Evolutionary conservation across 2,329 filamentous ascomycete species (phyloP).

Genomic region (Drechslera avenae): DNA sequence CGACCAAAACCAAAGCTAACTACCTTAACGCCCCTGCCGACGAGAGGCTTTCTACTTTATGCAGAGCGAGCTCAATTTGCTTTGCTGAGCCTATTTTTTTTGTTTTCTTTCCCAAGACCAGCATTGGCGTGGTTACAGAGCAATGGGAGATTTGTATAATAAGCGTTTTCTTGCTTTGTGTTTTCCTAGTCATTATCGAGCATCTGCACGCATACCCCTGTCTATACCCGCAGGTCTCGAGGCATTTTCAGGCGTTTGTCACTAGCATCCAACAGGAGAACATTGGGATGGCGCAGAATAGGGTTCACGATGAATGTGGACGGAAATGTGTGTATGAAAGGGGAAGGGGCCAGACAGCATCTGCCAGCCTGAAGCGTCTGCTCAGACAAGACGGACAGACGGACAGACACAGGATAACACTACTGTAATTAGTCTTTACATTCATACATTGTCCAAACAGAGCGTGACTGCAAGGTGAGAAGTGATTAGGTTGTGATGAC

Average conservation of each 20-base stretch:
- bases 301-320: slow-evolving; percentile 4
- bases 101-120: neutral
- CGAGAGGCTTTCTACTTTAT: no score
- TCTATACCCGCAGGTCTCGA: slow-evolving; percentile 3
- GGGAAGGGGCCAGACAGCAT: neutral
- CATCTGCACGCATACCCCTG: slow-evolving; percentile 31
- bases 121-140: neutral
- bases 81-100: neutral
- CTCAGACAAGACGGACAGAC: no score
- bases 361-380: neutral
- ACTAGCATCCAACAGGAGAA: slow-evolving; percentile 15
- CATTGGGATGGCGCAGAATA: slow-evolving; percentile 26
- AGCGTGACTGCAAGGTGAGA: no score
- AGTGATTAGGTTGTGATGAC: no score
- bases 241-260: slow-evolving; percentile 31
- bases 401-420: no score
- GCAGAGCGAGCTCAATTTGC: slow-evolving; percentile 6
- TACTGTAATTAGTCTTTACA: slow-evolving; percentile 9
- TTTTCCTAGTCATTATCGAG: slow-evolving; percentile 11
- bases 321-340: neutral
- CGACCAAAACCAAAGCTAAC: slow-evolving; percentile 48
- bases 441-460: neutral
- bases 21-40: no score
- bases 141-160: slow-evolving; percentile 9
- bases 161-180: slow-evolving; percentile 5